phyloP scores from a whole-genome alignment of 805 yeast species.

The Sugiyamaella qingdaonensis region DNA sequence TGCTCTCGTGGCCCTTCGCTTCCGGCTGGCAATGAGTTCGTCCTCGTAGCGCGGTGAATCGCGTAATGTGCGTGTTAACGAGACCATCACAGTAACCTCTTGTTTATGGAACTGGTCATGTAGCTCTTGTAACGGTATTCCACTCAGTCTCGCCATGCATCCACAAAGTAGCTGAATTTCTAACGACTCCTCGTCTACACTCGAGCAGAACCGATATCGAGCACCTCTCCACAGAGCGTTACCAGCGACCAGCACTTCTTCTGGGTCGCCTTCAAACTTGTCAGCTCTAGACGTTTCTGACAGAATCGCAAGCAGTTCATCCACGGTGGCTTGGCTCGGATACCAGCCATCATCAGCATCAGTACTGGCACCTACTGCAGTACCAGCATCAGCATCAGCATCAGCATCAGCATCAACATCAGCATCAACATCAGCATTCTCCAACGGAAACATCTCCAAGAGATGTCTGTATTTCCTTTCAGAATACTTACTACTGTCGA shows the following conservation, averaged over 20 bases:
- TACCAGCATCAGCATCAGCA: neutral
- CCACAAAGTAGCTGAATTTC: neutral
- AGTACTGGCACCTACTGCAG: neutral
- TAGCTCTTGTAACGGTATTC: neutral
- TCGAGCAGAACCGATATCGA: neutral
- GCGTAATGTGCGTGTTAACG: no score
- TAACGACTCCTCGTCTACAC: neutral
- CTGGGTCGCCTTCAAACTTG: neutral
- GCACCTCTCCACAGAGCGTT: neutral
- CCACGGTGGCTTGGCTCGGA: neutral
- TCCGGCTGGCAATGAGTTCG: no score
- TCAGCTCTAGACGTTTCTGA: neutral
- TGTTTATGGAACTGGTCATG: neutral
- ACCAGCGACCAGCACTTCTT: neutral
- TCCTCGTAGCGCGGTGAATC: no score
- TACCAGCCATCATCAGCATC: neutral
- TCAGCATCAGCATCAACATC: neutral
- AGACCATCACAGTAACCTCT: no score
- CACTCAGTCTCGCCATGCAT: neutral
- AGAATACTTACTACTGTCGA: neutral
- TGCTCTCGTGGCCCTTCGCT: no score
- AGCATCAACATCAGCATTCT: constrained; percentile 2
- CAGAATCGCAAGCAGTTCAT: neutral
- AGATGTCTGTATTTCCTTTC: constrained; percentile 15
- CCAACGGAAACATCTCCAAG: constrained; percentile 24